These are phyloP conservation scores for Diaporthe humulicola DNA, from an alignment of 2,329 filamentous ascomycete species.

Conservation along the genomic window DNA sequence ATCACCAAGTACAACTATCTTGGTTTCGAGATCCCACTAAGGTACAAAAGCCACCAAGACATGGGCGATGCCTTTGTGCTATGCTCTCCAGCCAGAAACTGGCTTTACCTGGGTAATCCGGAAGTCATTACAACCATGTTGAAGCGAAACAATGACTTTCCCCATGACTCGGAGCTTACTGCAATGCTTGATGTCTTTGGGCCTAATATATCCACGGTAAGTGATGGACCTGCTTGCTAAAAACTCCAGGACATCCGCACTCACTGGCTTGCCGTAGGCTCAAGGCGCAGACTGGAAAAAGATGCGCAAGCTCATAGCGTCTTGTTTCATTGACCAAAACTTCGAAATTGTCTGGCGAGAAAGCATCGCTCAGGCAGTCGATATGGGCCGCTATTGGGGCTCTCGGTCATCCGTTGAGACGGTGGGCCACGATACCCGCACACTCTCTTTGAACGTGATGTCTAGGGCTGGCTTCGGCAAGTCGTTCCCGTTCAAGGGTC, in stretches of 20 bases:
- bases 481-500: conserved; percentile 47
- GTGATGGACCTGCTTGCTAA: background rate
- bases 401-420: conserved; percentile 41
- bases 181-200: conserved; percentile 43
- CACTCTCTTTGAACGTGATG: conserved; percentile 47
- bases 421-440: conserved; percentile 45
- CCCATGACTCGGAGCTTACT: conserved; percentile 37
- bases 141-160: conserved; percentile 41
- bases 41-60: conserved; percentile 40
- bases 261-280: background rate
- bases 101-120: conserved; percentile 41
- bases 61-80: conserved; percentile 45
- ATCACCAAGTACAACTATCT: conserved; percentile 50
- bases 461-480: conserved; percentile 49
- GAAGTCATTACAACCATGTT: conserved; percentile 37
- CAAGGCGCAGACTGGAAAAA: conserved; percentile 42
- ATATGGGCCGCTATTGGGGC: conserved; percentile 49
- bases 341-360: conserved; percentile 49
- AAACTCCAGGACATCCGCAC: background rate
- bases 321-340: conserved; percentile 48
- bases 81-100: conserved; percentile 38
- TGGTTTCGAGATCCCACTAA: conserved; percentile 40
- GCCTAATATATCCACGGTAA: conserved; percentile 40
- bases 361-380: conserved; percentile 41
- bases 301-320: conserved; percentile 45